Base-by-base conservation (phyloP, 208 protist genomes). In the Leishmania tropica region DNA sequence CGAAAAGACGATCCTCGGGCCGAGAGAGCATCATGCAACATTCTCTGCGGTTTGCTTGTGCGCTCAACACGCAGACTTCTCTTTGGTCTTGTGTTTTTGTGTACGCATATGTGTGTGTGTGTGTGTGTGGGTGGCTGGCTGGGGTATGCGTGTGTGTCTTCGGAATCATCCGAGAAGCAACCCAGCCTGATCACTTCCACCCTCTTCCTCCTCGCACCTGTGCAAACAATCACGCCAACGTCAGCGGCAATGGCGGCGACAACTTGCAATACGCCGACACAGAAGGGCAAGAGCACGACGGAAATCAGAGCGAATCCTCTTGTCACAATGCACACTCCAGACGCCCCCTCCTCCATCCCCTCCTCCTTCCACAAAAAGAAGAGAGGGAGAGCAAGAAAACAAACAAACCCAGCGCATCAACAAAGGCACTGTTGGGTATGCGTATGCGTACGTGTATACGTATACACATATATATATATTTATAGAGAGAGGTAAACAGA, bases 331-430 rank as follows among this genome's bases (percentile, higher is more conserved):
- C 40, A 54, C 42, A 21, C 73, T 35, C 21, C 37, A 62, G 15
- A 54, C 51, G 5, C 15, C 51, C 15, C 51, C 51, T 13, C 45
- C 45, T 13, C 10, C 45, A 13, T 10, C 45, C 0, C 45, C 45
- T 54, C 51, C 17, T 54, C 17, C 10, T 64, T 28, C 28, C 8
- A 35, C 24, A 35, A 76, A 60, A 11, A n/a, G 47, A 76, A 8
- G 64, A 83, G 51, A 64, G 75, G 45, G 47, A 68, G 62, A 76
- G 11, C 62, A 13, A 79, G 72, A 64, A 17, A 31, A 64, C 28
- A 64, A 64, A 31, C 58, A 35, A 11, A 1, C 17, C 51, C 51
- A 54, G 51, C 51, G 51, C 10, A 54, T 54, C 17, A n/a, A 68
- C 8, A 37, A n/a, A 6, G 42, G 62, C 37, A 19, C 11, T 15